These are phyloP conservation scores for Rhizopus delemar DNA, from an alignment of 371 early-diverging fungal species.

Conservation along the genomic window DNA sequence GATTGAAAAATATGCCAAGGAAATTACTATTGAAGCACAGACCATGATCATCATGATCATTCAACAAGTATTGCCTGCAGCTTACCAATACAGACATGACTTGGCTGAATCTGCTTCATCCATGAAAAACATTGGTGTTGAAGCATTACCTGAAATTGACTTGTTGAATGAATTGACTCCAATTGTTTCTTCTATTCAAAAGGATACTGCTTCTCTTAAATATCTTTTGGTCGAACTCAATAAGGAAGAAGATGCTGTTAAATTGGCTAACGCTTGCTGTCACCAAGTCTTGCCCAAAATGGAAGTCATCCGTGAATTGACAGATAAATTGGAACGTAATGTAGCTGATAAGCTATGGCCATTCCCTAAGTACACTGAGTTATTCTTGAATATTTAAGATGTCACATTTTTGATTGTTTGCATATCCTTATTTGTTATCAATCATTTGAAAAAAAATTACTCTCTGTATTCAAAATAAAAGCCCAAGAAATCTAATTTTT, in stretches of 20 bases:
- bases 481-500: too few species aligned
- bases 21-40: constrained; percentile 91
- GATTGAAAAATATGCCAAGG: constrained; percentile 94
- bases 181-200: constrained; percentile 61
- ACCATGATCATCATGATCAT: constrained; percentile 82
- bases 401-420: neutral
- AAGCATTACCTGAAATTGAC: constrained; percentile 67
- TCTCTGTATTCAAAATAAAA: too few species aligned
- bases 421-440: too few species aligned
- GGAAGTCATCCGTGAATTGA: constrained; percentile 68
- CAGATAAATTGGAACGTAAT: constrained; percentile 79
- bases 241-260: constrained; percentile 60
- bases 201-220: constrained; percentile 56
- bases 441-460: too few species aligned
- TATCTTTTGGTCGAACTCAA: constrained; percentile 60
- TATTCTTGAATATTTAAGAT: constrained; percentile 75
- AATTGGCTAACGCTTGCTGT: constrained; percentile 66
- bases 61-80: constrained; percentile 88
- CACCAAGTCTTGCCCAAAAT: constrained; percentile 69
- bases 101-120: constrained; percentile 76
- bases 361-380: constrained; percentile 94
- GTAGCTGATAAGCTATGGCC: constrained; percentile 93
- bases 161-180: constrained; percentile 71
- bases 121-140: constrained; percentile 65
- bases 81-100: constrained; percentile 83